Evolutionary conservation across 2,329 filamentous ascomycete genomes (phyloP).

Genomic region (Nothophoma quercina): DNA sequence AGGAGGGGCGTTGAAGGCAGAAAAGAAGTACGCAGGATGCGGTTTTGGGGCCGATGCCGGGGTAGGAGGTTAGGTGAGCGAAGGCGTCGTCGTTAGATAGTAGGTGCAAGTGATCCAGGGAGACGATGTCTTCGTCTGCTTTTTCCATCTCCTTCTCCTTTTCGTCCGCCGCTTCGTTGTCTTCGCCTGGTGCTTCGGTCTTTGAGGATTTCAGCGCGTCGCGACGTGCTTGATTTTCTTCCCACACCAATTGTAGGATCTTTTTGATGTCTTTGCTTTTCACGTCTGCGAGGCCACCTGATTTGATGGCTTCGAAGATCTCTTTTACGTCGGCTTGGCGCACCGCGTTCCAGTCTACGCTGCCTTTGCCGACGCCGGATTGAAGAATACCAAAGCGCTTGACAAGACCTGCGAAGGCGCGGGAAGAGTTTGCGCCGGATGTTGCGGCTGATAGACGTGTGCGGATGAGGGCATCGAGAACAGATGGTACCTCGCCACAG

Average conservation of each 20-base stretch:
- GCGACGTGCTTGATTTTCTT: conserved; percentile 69
- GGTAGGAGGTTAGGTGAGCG: conserved; percentile 64
- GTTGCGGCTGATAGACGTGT: conserved; percentile 70
- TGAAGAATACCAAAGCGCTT: conserved; percentile 68
- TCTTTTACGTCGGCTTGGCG: conserved; percentile 65
- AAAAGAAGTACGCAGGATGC: conserved; percentile 71
- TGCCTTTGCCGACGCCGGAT: conserved; percentile 71
- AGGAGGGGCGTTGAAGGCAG: conserved; percentile 68
- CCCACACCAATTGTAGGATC: conserved; percentile 75
- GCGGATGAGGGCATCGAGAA: conserved; percentile 69
- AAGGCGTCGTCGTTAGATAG: conserved; percentile 65
- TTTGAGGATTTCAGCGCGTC: conserved; percentile 54
- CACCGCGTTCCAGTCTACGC: conserved; percentile 78
- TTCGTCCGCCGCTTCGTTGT: conserved; percentile 57
- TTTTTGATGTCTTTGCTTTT: conserved; percentile 77
- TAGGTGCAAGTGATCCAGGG: conserved; percentile 67
- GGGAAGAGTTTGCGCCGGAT: conserved; percentile 66
- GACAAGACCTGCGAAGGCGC: conserved; percentile 71
- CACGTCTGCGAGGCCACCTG: conserved; percentile 72
- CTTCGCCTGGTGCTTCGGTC: conserved; percentile 50
- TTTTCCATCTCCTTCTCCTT: conserved; percentile 66
- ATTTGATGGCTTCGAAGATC: conserved; percentile 73
- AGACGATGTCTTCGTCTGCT: conserved; percentile 67
- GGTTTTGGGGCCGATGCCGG: conserved; percentile 71
- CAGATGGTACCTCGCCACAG: conserved; percentile 70